phyloP scores from a whole-genome alignment of 2,329 filamentous ascomycete species.

The Magnaporthales sp. region DNA sequence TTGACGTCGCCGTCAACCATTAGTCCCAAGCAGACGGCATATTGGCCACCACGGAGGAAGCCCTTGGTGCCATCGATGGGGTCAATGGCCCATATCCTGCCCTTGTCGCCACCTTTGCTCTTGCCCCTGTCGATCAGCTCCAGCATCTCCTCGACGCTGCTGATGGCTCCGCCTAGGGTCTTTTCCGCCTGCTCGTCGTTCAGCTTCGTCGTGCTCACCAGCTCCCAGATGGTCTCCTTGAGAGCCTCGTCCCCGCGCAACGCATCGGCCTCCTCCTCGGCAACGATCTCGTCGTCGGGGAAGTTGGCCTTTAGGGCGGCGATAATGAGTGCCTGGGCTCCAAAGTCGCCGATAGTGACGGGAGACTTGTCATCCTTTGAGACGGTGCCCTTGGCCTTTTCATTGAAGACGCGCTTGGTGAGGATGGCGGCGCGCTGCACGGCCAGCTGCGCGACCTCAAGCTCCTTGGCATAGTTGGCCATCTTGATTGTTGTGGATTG shows the following conservation, averaged over 20 bases:
- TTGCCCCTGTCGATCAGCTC: slow-evolving; percentile 59
- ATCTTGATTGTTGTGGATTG: slow-evolving; percentile 20
- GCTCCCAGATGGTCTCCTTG: slow-evolving; percentile 71
- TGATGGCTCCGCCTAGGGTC: slow-evolving; percentile 54
- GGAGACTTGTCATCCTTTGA: slow-evolving; percentile 94
- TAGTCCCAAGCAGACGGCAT: slow-evolving; percentile 87
- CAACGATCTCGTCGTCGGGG: slow-evolving; percentile 83
- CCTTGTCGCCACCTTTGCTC: slow-evolving; percentile 61
- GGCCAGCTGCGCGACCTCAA: slow-evolving; percentile 75
- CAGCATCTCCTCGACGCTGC: slow-evolving; percentile 46
- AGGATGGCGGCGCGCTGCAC: slow-evolving; percentile 65
- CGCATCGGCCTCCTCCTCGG: slow-evolving; percentile 83
- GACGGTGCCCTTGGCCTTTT: slow-evolving; percentile 88
- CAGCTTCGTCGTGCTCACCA: slow-evolving; percentile 61
- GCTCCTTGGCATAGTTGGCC: slow-evolving; percentile 74
- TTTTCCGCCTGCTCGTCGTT: slow-evolving; percentile 48
- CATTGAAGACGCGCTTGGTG: slow-evolving; percentile 51
- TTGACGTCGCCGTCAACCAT: slow-evolving; percentile 91
- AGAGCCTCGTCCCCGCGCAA: slow-evolving; percentile 65
- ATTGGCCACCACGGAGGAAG: slow-evolving; percentile 91
- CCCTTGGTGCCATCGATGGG: slow-evolving; percentile 98
- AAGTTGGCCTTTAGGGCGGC: slow-evolving; percentile 82
- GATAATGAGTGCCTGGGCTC: slow-evolving; percentile 94
- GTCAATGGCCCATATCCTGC: slow-evolving; percentile 91
- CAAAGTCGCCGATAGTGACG: slow-evolving; percentile 96